Percentiles rank a stretch among this genome's conserved stretches.
These are phyloP conservation scores for Fusarium sp. DNA, from an alignment of 2,329 filamentous ascomycete species.

Conservation along the genomic window DNA sequence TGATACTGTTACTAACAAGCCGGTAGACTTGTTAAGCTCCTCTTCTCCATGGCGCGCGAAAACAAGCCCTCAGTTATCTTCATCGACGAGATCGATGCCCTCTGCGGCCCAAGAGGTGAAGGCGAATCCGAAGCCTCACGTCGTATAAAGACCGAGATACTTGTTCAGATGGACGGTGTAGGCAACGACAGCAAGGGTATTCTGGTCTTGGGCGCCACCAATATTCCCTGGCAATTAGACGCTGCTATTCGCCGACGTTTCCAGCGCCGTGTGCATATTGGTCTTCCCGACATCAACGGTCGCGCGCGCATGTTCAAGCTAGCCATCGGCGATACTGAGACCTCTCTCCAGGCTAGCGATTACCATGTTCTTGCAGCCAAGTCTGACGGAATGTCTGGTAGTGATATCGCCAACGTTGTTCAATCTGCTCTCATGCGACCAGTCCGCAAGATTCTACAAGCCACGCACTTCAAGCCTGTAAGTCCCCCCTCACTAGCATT, in stretches of 20 bases:
- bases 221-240: slow-evolving; percentile 98
- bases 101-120: slow-evolving; percentile 91
- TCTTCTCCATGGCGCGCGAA: slow-evolving; percentile 97
- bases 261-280: slow-evolving; percentile 95
- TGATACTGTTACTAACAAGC: slow-evolving; percentile 33
- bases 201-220: slow-evolving; percentile 93
- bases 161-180: slow-evolving; percentile 99
- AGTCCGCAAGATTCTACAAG: slow-evolving; percentile 94
- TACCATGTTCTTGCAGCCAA: slow-evolving; percentile 82
- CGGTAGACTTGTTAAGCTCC: slow-evolving; percentile 86
- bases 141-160: slow-evolving; percentile 97
- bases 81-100: slow-evolving; percentile 96
- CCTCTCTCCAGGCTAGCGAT: slow-evolving; percentile 80
- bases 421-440: slow-evolving; percentile 98
- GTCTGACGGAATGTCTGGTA: slow-evolving; percentile 94
- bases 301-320: slow-evolving; percentile 96
- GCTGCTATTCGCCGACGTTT: slow-evolving; percentile 95
- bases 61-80: slow-evolving; percentile 99
- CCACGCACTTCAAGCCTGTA: slow-evolving; percentile 97
- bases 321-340: slow-evolving; percentile 91
- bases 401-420: slow-evolving; percentile 94
- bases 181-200: slow-evolving; percentile 95
- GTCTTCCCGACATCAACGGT: slow-evolving; percentile 85
- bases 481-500: slow-evolving; percentile 24
- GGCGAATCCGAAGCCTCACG: slow-evolving; percentile 97